Base-by-base conservation (phyloP, 2,329 filamentous ascomycete genomes). In the Drechslerella dactyloides region DNA sequence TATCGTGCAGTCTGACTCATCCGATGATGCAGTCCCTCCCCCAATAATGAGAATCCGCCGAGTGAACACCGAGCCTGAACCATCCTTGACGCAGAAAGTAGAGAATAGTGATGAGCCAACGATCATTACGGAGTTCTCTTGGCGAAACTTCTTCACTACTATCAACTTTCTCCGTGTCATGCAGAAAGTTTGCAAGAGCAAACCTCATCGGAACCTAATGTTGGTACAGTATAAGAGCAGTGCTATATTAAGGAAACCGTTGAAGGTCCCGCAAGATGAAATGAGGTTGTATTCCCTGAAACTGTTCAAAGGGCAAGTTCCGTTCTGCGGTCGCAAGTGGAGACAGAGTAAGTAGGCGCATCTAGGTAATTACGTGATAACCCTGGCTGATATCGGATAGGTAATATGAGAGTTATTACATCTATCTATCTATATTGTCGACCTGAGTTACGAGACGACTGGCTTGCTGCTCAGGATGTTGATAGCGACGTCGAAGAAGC, bases 381-480 rank as follows among this genome's bases (percentile, higher is more conserved):
- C 11, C 2, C 4, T 48, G 11, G 15, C 19, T 19, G 21, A 19
- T 5, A 3, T 5, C 4, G 15, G 8, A 15, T 37, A 72, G 68
- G 88, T 76, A 97, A 99, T 80, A 99, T 99, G 94, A 90, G 93
- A 62, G 93, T 97, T 77, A 99, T 99, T 78, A 99, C 94, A 0
- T 92, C 93, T 2, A 91, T 99, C 0, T 99, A 97, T 80, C 83
- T 99, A 54, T 91, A 96, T 81, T 96, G 93, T 78, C 85, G 92
- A 6, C 93, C 93, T 0, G 93, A 97, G 79, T 84, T 99, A 51
- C 85, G 93, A 30, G 94, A 99, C 78, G 94, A 97, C 80, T 97
- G 94, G 93, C 84, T 97, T 0, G 88, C 90, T 0, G 93, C 93
- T 3, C 90, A 89, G 70, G 93, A 97, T 78, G 88, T 97, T 0